Base-by-base conservation (phyloP, 108 stramenopile species). In the Conticribra guillardii region DNA sequence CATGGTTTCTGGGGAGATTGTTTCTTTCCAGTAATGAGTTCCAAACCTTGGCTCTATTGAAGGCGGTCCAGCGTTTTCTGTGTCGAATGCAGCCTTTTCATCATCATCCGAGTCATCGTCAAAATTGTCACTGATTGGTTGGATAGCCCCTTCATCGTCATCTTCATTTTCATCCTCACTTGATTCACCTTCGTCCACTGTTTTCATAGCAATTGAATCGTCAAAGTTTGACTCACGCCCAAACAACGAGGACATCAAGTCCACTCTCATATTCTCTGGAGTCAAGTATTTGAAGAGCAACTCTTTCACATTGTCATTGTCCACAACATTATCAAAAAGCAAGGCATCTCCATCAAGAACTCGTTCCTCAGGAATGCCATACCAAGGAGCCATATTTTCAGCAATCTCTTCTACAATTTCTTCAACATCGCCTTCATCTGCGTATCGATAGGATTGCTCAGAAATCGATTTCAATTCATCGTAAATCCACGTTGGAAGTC, bases 401-500 rank as follows among this genome's bases (percentile, higher is more conserved):
- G 81, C 91, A 52, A 96, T 64, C 15, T 53, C 71, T 24, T 90
- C 90, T 2, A 92, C 95, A 26, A 81, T 79, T 51, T 93, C 90
- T 2, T 81, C 75, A 9, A 92, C 89, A 57, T 84, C 81, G n/a
- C 64, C 77, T 57, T 92, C 95, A 56, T 93, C 89, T 21, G 69
- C 83, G 66, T 79, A 96, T 32, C 63, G 48, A 67, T 93, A 88
- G 0, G 90, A 82, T 9, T 92, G 30, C 23, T 91, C 82, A n/a
- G 88, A 76, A 23, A 91, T 87, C 15, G 75, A 74, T 53, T 82
- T 79, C 8, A 96, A 58, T 51, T 96, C 95, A n/a, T 89, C 68
- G 51, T 84, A 88, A 27, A 96, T 93, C 87, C 89, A 93, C 22
- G 49, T 30, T 23, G 89, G 85, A 52, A 92, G 82, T 22, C 86